Evolutionary conservation across 371 early-diverging fungal genomes (phyloP).

Genomic region (Umbelopsis sp.): DNA sequence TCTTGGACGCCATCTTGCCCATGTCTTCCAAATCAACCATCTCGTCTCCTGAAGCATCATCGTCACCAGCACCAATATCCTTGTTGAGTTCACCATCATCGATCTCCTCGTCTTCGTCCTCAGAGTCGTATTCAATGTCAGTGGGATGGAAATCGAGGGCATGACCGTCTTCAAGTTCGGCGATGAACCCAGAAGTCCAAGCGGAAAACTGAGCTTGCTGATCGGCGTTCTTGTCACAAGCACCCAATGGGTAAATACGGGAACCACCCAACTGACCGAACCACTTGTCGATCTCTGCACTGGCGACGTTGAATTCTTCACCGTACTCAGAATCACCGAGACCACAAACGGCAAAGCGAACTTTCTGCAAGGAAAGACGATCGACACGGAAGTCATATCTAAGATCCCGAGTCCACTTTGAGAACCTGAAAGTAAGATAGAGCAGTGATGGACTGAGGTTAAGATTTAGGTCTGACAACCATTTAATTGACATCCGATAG

Average conservation of each 20-base stretch:
- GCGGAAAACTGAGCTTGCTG: conserved; percentile 59
- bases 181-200: conserved; percentile 55
- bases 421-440: conserved; percentile 38
- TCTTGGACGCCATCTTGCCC: conserved; percentile 66
- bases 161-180: conserved; percentile 51
- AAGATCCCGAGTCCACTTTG: conserved; percentile 71
- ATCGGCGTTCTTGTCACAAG: conserved; percentile 70
- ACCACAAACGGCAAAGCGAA: conserved; percentile 77
- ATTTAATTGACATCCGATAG: neutral
- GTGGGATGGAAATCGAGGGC: conserved; percentile 45
- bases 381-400: conserved; percentile 74
- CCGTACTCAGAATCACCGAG: conserved; percentile 77
- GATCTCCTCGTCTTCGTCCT: conserved; percentile 53
- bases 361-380: conserved; percentile 55
- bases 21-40: conserved; percentile 82
- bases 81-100: conserved; percentile 36
- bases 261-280: conserved; percentile 70
- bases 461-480: neutral
- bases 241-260: conserved; percentile 67
- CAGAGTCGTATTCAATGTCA: conserved; percentile 59
- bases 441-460: neutral
- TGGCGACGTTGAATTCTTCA: conserved; percentile 66
- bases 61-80: conserved; percentile 39
- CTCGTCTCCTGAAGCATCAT: conserved; percentile 50
- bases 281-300: conserved; percentile 67